These are phyloP conservation scores for Solanum bulbocastanum DNA, from an alignment of 257 asterid species.

Conservation along the genomic window DNA sequence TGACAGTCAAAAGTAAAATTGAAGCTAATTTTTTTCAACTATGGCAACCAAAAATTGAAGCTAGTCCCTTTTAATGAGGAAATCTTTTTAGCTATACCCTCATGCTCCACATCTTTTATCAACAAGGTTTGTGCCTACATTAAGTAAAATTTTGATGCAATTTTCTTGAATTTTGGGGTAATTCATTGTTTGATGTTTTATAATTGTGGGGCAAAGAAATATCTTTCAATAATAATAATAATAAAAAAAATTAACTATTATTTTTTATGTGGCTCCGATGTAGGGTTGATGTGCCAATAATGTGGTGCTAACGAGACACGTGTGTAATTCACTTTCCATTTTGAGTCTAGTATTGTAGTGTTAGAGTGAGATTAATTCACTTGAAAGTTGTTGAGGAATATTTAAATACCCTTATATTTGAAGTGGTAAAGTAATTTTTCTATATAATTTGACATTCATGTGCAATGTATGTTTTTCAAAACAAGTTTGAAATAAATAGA, in stretches of 20 bases:
- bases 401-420: no score
- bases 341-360: neutral
- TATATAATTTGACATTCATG: no score
- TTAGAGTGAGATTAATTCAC: neutral
- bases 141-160: no score
- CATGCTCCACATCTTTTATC: neutral
- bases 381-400: neutral
- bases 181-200: neutral
- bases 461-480: neutral
- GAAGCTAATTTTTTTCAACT: no score
- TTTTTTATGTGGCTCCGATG: neutral
- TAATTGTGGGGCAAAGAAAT: neutral
- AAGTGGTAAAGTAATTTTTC: no score
- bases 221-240: neutral
- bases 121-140: neutral
- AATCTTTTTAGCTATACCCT: neutral
- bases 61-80: no score
- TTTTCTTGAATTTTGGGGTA: neutral
- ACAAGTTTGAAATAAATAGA: neutral
- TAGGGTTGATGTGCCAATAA: no score
- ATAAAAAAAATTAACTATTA: no score
- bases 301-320: neutral
- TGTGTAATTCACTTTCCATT: neutral
- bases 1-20: neutral
- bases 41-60: neutral